phyloP scores from a whole-genome alignment of 2,329 filamentous ascomycete genomes.

The Ophiostoma triangulosporum region DNA sequence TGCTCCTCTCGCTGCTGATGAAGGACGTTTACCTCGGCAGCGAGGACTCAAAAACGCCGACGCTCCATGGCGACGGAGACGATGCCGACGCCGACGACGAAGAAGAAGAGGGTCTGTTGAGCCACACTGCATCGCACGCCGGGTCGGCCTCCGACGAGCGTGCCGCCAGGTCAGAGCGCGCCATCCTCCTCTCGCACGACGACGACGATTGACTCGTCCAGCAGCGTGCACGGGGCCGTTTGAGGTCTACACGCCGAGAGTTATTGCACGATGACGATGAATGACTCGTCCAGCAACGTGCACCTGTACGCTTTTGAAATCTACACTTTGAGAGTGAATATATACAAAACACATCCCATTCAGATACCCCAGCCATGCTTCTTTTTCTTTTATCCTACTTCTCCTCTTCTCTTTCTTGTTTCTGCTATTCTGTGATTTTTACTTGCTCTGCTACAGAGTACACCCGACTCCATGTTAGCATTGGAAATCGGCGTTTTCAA shows the following conservation, averaged over 20 bases:
- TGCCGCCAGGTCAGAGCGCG: conserved; percentile 2
- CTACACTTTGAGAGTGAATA: too few species aligned
- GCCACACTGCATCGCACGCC: not conserved
- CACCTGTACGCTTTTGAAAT: not conserved
- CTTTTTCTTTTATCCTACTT: not conserved
- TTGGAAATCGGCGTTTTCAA: not conserved
- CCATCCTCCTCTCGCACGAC: not conserved
- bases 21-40: conserved; percentile 39
- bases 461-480: not conserved
- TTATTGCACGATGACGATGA: too few species aligned
- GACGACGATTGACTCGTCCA: not conserved
- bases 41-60: not conserved
- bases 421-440: not conserved
- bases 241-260: not conserved
- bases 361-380: too few species aligned
- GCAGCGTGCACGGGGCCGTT: not conserved
- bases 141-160: not conserved
- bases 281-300: too few species aligned
- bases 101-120: conserved; percentile 3
- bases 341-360: too few species aligned
- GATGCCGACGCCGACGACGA: not conserved
- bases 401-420: too few species aligned
- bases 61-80: not conserved
- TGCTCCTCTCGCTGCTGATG: conserved; percentile 32
- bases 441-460: not conserved